A percentile compares a stretch with the other conserved stretches of the same genome.
These are phyloP conservation scores for Leccinum pachyderme DNA, from an alignment of 1,284 basidiomycete genomes.

Conservation along the genomic window DNA sequence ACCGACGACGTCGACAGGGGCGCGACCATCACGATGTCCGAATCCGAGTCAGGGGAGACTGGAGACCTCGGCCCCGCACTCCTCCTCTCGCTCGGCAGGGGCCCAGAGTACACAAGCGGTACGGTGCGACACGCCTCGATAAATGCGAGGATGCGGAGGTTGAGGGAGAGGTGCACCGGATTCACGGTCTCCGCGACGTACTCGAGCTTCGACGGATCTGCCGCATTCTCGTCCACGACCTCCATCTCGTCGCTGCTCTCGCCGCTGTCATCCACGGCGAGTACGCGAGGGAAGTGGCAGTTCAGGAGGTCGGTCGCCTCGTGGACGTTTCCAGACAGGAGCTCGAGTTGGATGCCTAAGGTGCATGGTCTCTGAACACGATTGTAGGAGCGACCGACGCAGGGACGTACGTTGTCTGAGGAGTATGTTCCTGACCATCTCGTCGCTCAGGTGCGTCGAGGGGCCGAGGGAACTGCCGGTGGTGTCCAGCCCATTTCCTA, in stretches of 20 bases:
- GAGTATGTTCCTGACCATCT: conserved; percentile 47
- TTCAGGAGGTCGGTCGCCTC: conserved; percentile 67
- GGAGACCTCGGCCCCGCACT: background rate
- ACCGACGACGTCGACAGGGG: background rate
- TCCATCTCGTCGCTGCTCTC: conserved; percentile 16
- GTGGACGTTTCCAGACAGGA: conserved; percentile 69
- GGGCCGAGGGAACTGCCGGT: conserved; percentile 15
- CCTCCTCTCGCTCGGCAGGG: background rate
- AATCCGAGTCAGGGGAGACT: conserved; percentile 8
- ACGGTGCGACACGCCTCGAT: conserved; percentile 77
- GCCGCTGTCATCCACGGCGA: conserved; percentile 36
- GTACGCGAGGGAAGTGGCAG: conserved; percentile 66
- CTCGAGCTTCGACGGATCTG: conserved; percentile 32
- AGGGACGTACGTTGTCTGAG: conserved; percentile 54
- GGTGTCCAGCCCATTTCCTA: conserved; percentile 14
- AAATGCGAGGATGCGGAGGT: conserved; percentile 81
- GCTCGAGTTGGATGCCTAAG: conserved; percentile 63
- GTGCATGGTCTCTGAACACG: background rate
- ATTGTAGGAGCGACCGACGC: background rate
- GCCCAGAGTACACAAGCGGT: conserved; percentile 47
- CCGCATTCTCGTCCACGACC: conserved; percentile 26
- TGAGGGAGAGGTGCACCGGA: conserved; percentile 72
- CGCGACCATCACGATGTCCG: background rate
- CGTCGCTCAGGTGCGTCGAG: conserved; percentile 39
- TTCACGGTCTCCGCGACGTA: conserved; percentile 62